These are phyloP conservation scores for Didymella keratinophila DNA, from an alignment of 2,329 filamentous ascomycete species.

Conservation along the genomic window DNA sequence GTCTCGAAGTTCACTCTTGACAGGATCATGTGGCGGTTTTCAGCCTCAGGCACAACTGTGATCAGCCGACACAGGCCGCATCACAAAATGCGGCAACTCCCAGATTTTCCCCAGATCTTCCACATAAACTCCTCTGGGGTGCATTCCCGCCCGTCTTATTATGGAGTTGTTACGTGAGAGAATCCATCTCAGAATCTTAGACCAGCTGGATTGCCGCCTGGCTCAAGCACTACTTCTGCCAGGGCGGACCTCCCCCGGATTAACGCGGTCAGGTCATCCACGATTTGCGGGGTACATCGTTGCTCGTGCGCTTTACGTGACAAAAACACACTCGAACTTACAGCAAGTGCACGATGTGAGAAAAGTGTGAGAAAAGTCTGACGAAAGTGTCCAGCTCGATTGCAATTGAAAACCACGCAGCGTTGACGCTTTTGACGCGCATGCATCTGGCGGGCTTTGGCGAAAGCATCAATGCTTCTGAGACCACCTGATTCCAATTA, in stretches of 20 bases:
- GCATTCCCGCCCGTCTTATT: slow-evolving; percentile 21
- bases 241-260: background rate
- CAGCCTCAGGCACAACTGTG: slow-evolving; percentile 3
- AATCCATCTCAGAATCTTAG: slow-evolving; percentile 2
- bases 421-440: slow-evolving; percentile 8
- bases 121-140: slow-evolving; percentile 6
- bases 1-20: background rate
- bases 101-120: slow-evolving; percentile 17
- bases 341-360: background rate
- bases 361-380: background rate
- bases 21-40: background rate
- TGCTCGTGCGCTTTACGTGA: slow-evolving; percentile 7
- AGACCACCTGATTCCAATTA: background rate
- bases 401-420: background rate
- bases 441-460: slow-evolving; percentile 2
- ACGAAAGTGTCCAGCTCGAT: background rate
- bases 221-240: slow-evolving; percentile 1
- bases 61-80: slow-evolving; percentile 16
- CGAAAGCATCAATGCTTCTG: background rate
- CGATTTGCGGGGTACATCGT: slow-evolving; percentile 1
- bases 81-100: slow-evolving; percentile 7
- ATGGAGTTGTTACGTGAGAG: slow-evolving; percentile 23
- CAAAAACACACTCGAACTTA: background rate
- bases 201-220: background rate
- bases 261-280: background rate